Conservation (phyloP, 2,329 filamentous ascomycete genomes). For the Cryphonectria nitschkei region DNA sequence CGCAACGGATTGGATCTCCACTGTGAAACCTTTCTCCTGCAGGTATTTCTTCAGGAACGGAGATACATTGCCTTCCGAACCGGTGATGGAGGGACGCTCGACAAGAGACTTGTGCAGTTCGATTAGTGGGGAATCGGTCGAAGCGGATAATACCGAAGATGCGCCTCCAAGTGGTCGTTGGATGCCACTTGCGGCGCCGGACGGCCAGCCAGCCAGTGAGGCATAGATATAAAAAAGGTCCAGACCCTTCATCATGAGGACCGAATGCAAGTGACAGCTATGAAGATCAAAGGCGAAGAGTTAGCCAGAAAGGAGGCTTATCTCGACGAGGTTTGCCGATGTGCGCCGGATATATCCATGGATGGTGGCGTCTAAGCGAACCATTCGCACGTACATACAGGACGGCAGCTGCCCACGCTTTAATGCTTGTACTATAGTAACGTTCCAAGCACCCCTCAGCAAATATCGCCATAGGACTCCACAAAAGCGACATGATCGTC, state of each 20-base stretch:
- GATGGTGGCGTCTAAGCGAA: not conserved
- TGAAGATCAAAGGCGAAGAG: not conserved
- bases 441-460: not conserved
- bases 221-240: not conserved
- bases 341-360: not conserved
- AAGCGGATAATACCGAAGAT: not conserved
- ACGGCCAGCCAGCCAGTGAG: not conserved
- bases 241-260: not conserved
- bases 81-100: slow-evolving; percentile 71
- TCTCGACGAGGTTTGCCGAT: not conserved
- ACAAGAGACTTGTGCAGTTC: slow-evolving; percentile 75
- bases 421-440: not conserved
- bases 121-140: slow-evolving; percentile 51
- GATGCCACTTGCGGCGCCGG: not conserved
- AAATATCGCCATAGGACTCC: not conserved
- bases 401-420: not conserved
- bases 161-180: not conserved
- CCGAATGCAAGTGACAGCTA: not conserved
- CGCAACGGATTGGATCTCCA: slow-evolving; percentile 11
- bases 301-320: not conserved
- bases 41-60: slow-evolving; percentile 72
- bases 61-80: slow-evolving; percentile 70
- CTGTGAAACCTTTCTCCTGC: slow-evolving; percentile 32
- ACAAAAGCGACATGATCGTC: not conserved
- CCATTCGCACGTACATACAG: not conserved